These are phyloP conservation scores for Balansia obtecta DNA, from an alignment of 2,329 filamentous ascomycete species.

Conservation along the genomic window DNA sequence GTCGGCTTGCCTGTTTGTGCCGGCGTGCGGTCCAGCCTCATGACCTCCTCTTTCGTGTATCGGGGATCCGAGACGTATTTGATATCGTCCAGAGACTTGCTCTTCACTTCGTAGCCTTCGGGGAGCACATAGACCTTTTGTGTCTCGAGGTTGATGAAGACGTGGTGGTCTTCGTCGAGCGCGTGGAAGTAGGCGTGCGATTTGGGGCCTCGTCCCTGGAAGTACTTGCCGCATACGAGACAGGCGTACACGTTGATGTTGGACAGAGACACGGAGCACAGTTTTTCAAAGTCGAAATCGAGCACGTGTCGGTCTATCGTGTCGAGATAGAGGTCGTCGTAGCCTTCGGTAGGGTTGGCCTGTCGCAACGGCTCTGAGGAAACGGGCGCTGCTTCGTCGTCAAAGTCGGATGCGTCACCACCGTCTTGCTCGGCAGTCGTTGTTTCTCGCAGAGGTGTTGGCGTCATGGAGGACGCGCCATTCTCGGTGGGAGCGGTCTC, in stretches of 20 bases:
- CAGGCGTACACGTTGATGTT: conserved; percentile 99
- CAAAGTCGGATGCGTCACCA: conserved; percentile 25
- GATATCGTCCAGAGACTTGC: conserved; percentile 91
- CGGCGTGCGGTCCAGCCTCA: conserved; percentile 53
- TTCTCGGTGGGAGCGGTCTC: conserved; percentile 21
- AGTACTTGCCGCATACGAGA: conserved; percentile 95
- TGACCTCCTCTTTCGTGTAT: conserved; percentile 70
- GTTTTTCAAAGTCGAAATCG: conserved; percentile 98
- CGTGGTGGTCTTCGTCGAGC: conserved; percentile 88
- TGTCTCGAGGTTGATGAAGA: conserved; percentile 94
- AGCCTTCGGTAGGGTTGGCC: conserved; percentile 69
- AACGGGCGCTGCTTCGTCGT: conserved; percentile 27
- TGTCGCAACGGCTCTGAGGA: conserved; percentile 49
- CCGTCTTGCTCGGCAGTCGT: conserved; percentile 12
- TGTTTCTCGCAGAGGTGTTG: conserved; percentile 6
- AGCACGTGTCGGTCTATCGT: conserved; percentile 87
- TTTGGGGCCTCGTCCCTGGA: conserved; percentile 82
- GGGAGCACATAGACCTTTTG: conserved; percentile 86
- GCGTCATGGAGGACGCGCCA: conserved; percentile 20
- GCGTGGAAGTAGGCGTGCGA: conserved; percentile 97
- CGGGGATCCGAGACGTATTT: conserved; percentile 93
- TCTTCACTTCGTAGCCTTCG: conserved; percentile 93
- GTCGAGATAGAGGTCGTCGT: conserved; percentile 93
- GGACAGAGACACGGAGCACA: conserved; percentile 88
- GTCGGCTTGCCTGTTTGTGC: conserved; percentile 35